Evolutionary conservation across 164 flowering plant genomes (phyloP).

Genomic region (Amborella trichopoda): DNA sequence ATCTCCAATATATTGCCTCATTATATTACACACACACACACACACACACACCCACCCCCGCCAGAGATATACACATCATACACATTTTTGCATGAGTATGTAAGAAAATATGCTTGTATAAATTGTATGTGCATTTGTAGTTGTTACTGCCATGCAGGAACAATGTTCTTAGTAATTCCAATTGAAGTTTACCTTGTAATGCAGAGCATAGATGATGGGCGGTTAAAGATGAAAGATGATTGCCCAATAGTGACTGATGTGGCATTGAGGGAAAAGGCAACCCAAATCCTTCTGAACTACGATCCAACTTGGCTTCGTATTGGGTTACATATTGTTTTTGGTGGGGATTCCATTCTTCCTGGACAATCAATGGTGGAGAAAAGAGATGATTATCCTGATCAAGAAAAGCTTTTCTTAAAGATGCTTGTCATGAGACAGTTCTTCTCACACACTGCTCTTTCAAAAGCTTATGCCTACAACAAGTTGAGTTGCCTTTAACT

Average conservation of each 20-base stretch:
- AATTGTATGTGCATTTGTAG: too few relatives aligned
- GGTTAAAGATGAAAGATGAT: slow-evolving; percentile 78
- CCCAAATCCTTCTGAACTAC: slow-evolving; percentile 47
- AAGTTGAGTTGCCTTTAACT: slow-evolving; percentile 28
- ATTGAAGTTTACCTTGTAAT: slow-evolving; percentile 4
- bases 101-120: too few relatives aligned
- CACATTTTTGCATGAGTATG: too few relatives aligned
- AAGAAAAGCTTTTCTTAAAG: slow-evolving; percentile 59
- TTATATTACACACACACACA: too few relatives aligned
- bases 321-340: slow-evolving; percentile 69
- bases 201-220: slow-evolving; percentile 90
- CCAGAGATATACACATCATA: too few relatives aligned
- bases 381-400: slow-evolving; percentile 32
- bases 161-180: too few relatives aligned
- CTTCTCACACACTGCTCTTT: slow-evolving; percentile 63
- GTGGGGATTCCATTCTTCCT: slow-evolving; percentile 78
- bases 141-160: too few relatives aligned
- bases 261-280: slow-evolving; percentile 76
- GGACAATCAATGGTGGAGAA: slow-evolving; percentile 6
- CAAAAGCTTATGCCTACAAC: slow-evolving; percentile 75
- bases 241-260: slow-evolving; percentile 88
- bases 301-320: slow-evolving; percentile 82
- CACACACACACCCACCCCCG: too few relatives aligned
- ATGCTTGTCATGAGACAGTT: slow-evolving; percentile 75
- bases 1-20: too few relatives aligned